Conservation (phyloP, 2,329 filamentous ascomycete species). For the Emergomyces africanus region DNA sequence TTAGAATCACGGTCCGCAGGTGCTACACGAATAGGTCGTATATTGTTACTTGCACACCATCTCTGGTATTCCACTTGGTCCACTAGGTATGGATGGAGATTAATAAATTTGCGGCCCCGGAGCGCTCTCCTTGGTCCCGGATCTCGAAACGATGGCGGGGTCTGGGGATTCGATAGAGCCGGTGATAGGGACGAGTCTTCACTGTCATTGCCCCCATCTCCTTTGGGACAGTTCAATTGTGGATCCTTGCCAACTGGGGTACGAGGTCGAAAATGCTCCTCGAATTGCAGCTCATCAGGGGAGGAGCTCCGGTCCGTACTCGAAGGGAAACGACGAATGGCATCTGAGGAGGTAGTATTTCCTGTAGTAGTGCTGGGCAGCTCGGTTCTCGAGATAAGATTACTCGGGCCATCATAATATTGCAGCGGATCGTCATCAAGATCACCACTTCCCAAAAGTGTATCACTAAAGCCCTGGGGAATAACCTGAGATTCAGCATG, state of each 20-base stretch:
- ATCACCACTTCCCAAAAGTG: not conserved
- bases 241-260: conserved; percentile 4
- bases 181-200: conserved; percentile 25
- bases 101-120: conserved; percentile 35
- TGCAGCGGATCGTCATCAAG: not conserved
- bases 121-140: conserved; percentile 20
- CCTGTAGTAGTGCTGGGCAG: not conserved
- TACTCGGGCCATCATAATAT: not conserved
- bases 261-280: conserved; percentile 11
- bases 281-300: conserved; percentile 25
- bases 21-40: conserved; percentile 30
- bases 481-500: not conserved
- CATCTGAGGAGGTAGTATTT: not conserved
- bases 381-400: not conserved
- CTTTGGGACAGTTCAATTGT: not conserved
- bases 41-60: conserved; percentile 28
- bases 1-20: conserved; percentile 7
- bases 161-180: conserved; percentile 19
- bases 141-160: conserved; percentile 3
- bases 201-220: conserved; percentile 6
- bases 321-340: not conserved
- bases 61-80: conserved; percentile 34
- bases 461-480: not conserved
- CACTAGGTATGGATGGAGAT: conserved; percentile 36
- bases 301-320: conserved; percentile 12